These are phyloP conservation scores for Geotrichum australiense DNA, from an alignment of 1,139 yeast species.

Conservation along the genomic window DNA sequence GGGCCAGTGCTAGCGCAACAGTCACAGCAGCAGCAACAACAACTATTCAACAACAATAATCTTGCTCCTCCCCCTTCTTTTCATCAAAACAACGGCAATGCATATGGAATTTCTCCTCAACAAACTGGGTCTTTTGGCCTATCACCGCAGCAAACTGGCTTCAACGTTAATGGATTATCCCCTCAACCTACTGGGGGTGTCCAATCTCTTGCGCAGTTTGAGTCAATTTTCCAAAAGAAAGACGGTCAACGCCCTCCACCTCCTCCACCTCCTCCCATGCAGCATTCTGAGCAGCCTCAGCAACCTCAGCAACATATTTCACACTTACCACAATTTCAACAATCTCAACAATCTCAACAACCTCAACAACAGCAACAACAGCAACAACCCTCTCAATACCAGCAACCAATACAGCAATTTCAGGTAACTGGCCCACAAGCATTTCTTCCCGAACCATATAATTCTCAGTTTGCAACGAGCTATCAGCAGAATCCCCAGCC, in stretches of 20 bases:
- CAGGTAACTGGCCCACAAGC: slow-evolving; percentile 8
- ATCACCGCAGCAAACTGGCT: slow-evolving; percentile 11
- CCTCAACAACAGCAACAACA: slow-evolving; percentile 16
- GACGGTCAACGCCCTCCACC: no score
- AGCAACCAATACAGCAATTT: neutral
- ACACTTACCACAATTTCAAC: slow-evolving; percentile 1
- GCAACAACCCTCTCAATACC: slow-evolving; percentile 3
- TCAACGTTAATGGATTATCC: neutral
- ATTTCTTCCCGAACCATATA: slow-evolving; percentile 5
- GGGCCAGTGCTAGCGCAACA: slow-evolving; percentile 10
- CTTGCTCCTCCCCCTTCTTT: slow-evolving; percentile 1
- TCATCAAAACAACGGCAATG: neutral
- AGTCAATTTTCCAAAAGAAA: slow-evolving; percentile 9
- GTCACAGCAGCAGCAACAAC: slow-evolving; percentile 8
- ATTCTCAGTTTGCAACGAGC: neutral
- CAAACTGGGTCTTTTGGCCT: slow-evolving; percentile 9
- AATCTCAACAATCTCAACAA: neutral
- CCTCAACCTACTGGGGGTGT: neutral
- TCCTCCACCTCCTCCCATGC: neutral
- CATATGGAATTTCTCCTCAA: slow-evolving; percentile 14
- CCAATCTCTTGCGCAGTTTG: slow-evolving; percentile 13
- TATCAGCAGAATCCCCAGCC: neutral
- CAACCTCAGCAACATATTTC: neutral
- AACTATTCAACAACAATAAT: slow-evolving; percentile 8
- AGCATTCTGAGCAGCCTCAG: neutral